A percentile compares a stretch with the other conserved stretches of the same genome.
Evolutionary conservation across 495 filamentous ascomycete species (phyloP).

Genomic region (Penicillium arizonense): DNA sequence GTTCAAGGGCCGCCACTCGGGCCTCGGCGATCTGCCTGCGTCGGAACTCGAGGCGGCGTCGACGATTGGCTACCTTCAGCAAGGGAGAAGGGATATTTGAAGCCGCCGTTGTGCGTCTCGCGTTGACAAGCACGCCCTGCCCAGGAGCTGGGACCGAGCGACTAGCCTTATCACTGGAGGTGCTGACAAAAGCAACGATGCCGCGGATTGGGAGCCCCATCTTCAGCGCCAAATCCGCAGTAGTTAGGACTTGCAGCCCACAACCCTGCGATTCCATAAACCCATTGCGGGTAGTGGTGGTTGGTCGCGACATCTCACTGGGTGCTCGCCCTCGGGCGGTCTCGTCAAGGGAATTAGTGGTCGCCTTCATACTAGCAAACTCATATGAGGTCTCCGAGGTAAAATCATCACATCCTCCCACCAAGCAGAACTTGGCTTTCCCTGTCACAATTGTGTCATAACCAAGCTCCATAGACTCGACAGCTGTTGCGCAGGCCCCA

Average conservation of each 20-base stretch:
- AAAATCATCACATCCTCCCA: slow-evolving; percentile 98
- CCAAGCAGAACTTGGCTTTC: slow-evolving; percentile 93
- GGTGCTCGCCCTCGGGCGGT: slow-evolving; percentile 93
- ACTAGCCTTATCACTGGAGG: slow-evolving; percentile 97
- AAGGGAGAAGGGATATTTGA: slow-evolving; percentile 86
- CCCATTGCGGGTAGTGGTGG: slow-evolving; percentile 90
- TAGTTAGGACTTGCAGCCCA: slow-evolving; percentile 98
- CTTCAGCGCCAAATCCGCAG: slow-evolving; percentile 86
- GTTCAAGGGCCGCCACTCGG: slow-evolving; percentile 91
- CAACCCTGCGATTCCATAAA: slow-evolving; percentile 99
- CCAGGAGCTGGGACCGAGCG: slow-evolving; percentile 95
- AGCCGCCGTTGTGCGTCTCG: slow-evolving; percentile 75
- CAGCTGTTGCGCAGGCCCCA: slow-evolving; percentile 93
- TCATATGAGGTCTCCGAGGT: slow-evolving; percentile 98
- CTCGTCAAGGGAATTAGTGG: slow-evolving; percentile 93
- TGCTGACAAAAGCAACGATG: slow-evolving; percentile 89
- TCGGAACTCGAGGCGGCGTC: slow-evolving; percentile 86
- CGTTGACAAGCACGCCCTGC: slow-evolving; percentile 92
- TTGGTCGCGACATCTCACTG: slow-evolving; percentile 94
- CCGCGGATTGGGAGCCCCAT: slow-evolving; percentile 99
- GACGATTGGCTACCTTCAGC: slow-evolving; percentile 92
- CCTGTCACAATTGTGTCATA: slow-evolving; percentile 97
- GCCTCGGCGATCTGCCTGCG: slow-evolving; percentile 89
- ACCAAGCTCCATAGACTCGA: slow-evolving; percentile 95
- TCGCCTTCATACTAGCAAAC: slow-evolving; percentile 99